Evolutionary conservation across 257 asterid species (phyloP).

Genomic region (Plectranthus barbatus): DNA sequence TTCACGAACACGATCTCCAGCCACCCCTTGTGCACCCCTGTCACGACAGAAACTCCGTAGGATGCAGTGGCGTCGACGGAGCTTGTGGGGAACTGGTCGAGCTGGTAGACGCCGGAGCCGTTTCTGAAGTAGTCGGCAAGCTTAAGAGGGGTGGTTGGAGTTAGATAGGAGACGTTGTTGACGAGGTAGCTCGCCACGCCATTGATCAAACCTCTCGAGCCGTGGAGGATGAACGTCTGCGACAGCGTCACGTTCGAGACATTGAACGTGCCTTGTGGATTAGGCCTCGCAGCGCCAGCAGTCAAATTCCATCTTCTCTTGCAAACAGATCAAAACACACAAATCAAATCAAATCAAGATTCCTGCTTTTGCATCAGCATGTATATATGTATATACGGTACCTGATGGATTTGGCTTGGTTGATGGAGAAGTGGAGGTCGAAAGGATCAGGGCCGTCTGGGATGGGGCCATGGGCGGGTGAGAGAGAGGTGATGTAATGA

Average conservation of each 20-base stretch:
- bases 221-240: conserved; percentile 40
- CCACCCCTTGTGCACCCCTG: conserved; percentile 43
- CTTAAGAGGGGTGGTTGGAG: conserved; percentile 43
- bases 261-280: conserved; percentile 56
- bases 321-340: neutral
- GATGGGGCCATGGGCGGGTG: conserved; percentile 23
- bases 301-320: conserved; percentile 41
- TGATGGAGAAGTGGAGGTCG: conserved; percentile 32
- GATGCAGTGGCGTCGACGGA: conserved; percentile 14
- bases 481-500: conserved; percentile 31
- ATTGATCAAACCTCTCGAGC: conserved; percentile 25
- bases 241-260: conserved; percentile 29
- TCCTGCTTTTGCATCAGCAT: no score
- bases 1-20: conserved; percentile 42
- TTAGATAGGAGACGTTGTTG: conserved; percentile 34
- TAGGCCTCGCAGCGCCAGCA: conserved; percentile 50
- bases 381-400: no score
- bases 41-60: conserved; percentile 34
- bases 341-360: no score
- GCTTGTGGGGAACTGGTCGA: conserved; percentile 24
- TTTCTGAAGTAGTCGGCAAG: conserved; percentile 43
- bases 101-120: conserved; percentile 37
- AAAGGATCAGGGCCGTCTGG: conserved; percentile 41
- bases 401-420: conserved; percentile 51
- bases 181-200: conserved; percentile 30